Evolutionary conservation across 306 rosid genomes (phyloP), one percentile per base, ranked within the genome.

Genomic region (Pueraria montana): DNA sequence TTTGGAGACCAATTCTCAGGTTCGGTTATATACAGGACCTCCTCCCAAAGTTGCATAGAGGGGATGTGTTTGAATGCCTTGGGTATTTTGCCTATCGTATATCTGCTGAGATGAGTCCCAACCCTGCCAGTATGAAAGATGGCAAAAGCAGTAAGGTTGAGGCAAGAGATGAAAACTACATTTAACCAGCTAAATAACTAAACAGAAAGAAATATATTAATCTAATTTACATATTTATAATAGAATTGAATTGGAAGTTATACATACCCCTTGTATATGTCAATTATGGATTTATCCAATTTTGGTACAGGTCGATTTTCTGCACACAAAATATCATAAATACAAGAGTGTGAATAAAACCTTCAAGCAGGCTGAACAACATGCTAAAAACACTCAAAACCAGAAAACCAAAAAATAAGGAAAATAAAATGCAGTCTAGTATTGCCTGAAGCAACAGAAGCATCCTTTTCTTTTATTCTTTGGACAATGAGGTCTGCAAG

Each of bases 1-100:
- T 91, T 90, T 49, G 99, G 97, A 8, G 99, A 96, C 99, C 98
- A 96, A 13, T 91, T 93, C 66, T 93, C 94, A 50, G 99, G 99
- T 86, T 92, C 96, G 8, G 98, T 96, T 49, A 93, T 20, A 80
- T 93, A 91, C n/a, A 96, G 78, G 65, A 88, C 80, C 83, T 92
- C 93, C 83, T 96, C 99, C 99, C 98, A 96, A 10, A 64, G 89
- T 52, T 78, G 74, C 93, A 90, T 79, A 26, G 97, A 80, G 66
- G 98, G 90, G 64, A 96, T 92, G 85, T 75, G 90, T 73, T 96
- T 96, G 76, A 96, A 87, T 61, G 96, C 91, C 82, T 89, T 91
- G 72, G 99, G 99, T 36, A 96, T 71, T 89, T 87, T 89, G 3
- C 99, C 99, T 11, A 85, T 81, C 3, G 93, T 93, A 74, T 92